Evolutionary conservation across 805 yeast genomes (phyloP).

Genomic region (Tetrapisispora phaffii): DNA sequence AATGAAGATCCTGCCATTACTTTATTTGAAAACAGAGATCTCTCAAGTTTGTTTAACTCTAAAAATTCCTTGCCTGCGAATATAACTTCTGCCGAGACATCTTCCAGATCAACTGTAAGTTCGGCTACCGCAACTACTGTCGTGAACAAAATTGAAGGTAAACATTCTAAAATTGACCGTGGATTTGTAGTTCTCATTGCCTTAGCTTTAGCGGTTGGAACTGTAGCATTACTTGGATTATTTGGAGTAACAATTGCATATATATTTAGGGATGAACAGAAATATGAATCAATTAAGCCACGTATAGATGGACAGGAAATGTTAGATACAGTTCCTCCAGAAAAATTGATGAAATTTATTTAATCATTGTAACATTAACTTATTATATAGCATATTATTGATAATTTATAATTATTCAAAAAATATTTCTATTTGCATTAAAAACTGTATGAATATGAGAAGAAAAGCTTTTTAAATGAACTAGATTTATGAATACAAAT

Average conservation of each 20-base stretch:
- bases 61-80: slow-evolving; percentile 15
- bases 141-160: not conserved
- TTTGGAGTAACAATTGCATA: slow-evolving; percentile 30
- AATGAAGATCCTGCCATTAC: slow-evolving; percentile 20
- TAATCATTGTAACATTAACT: slow-evolving; percentile 11
- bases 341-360: slow-evolving; percentile 35
- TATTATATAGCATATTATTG: not conserved
- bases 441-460: no score
- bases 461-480: no score
- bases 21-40: slow-evolving; percentile 30
- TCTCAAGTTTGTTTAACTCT: slow-evolving; percentile 26
- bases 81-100: slow-evolving; percentile 7
- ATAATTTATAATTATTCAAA: slow-evolving; percentile 1
- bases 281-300: slow-evolving; percentile 39
- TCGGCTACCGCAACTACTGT: slow-evolving; percentile 13
- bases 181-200: slow-evolving; percentile 66
- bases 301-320: slow-evolving; percentile 52
- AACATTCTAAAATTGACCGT: slow-evolving; percentile 25
- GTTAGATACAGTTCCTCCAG: slow-evolving; percentile 56
- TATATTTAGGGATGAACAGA: slow-evolving; percentile 30
- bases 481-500: not conserved
- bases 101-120: slow-evolving; percentile 12
- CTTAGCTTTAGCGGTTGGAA: slow-evolving; percentile 54
- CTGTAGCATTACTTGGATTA: slow-evolving; percentile 34
- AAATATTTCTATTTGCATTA: not conserved